Percentiles rank a stretch among this genome's conserved stretches.
Conservation (phyloP, 2,329 filamentous ascomycete genomes). For the Aspergillus neoniger region DNA sequence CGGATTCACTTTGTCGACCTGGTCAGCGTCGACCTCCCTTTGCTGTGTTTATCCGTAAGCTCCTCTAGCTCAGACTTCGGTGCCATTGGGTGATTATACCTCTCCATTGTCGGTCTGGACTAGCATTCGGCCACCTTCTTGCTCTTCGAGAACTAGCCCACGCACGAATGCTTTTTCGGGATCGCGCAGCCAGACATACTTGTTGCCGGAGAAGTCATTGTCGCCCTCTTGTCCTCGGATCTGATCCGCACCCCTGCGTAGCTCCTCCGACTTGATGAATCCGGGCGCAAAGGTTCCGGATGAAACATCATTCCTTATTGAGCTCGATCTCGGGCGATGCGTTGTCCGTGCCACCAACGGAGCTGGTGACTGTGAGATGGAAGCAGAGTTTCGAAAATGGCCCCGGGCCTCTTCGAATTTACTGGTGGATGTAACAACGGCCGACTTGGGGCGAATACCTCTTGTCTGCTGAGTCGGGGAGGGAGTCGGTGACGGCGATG, state of each 20-base stretch:
- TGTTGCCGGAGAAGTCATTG: constrained; percentile 97
- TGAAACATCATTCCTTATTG: constrained; percentile 62
- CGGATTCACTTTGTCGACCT: constrained; percentile 97
- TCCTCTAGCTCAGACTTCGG: neutral
- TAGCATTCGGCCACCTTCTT: constrained; percentile 66
- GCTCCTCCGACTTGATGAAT: constrained; percentile 88
- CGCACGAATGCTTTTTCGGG: constrained; percentile 84
- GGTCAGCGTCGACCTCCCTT: constrained; percentile 81
- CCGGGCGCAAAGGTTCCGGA: constrained; percentile 91
- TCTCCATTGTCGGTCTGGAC: constrained; percentile 94
- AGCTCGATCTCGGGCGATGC: constrained; percentile 58
- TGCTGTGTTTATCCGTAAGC: constrained; percentile 57
- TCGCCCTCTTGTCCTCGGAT: constrained; percentile 84
- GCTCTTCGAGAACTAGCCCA: constrained; percentile 86
- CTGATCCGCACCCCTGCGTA: constrained; percentile 59
- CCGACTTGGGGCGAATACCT: constrained; percentile 68
- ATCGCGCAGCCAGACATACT: constrained; percentile 97
- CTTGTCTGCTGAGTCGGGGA: constrained; percentile 58
- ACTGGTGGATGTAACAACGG: constrained; percentile 65
- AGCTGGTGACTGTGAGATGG: constrained; percentile 57
- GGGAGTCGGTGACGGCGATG: constrained; percentile 57
- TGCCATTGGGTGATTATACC: constrained; percentile 50
- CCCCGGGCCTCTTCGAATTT: constrained; percentile 46
- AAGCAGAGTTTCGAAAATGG: constrained; percentile 70
- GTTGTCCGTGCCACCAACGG: constrained; percentile 44